These are phyloP conservation scores for Tylopilus balloui DNA, from an alignment of 768 basidiomycete species.

Conservation along the genomic window DNA sequence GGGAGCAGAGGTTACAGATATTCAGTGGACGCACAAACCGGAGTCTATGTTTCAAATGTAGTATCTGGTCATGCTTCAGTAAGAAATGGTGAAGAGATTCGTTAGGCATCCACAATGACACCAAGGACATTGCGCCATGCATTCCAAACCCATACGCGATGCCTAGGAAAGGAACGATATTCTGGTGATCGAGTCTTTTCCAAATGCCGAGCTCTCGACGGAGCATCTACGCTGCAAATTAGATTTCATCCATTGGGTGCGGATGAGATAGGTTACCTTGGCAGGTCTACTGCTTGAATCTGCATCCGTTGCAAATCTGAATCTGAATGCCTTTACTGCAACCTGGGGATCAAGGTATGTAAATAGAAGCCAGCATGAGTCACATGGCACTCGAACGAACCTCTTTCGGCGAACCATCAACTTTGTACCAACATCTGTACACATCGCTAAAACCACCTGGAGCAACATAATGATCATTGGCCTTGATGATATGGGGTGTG, in stretches of 20 bases:
- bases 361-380: background rate
- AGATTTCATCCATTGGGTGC: background rate
- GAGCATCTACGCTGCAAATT: background rate
- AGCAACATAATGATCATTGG: background rate
- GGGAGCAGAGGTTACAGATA: too few species aligned
- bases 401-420: background rate
- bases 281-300: background rate
- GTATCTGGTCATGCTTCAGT: too few species aligned
- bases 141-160: too few species aligned
- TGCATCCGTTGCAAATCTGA: background rate
- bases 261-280: background rate
- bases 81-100: too few species aligned
- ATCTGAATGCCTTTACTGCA: background rate
- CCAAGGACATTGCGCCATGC: too few species aligned
- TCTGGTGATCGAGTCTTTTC: too few species aligned
- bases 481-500: background rate
- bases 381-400: background rate
- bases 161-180: too few species aligned
- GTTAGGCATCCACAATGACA: too few species aligned
- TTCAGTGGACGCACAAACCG: too few species aligned
- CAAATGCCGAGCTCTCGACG: background rate
- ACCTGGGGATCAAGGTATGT: background rate
- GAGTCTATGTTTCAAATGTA: too few species aligned
- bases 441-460: conserved; percentile 5
- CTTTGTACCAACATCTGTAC: background rate